Evolutionary conservation across 202 grass and related monocot species (phyloP).

Genomic region (Elaeis oleifera): DNA sequence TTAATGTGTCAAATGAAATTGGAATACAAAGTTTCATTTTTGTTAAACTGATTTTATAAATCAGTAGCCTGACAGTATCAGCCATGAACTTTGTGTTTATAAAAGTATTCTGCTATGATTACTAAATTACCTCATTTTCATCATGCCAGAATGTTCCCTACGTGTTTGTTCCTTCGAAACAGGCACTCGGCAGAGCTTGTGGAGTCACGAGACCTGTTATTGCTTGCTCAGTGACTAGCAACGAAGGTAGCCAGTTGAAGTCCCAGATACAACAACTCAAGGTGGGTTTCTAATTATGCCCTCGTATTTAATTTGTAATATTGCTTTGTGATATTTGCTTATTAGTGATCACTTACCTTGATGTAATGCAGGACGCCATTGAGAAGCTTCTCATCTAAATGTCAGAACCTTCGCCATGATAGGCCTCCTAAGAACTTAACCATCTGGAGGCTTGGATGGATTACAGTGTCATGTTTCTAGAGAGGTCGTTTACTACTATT

Average conservation of each 20-base stretch:
- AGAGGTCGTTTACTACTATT: too few species aligned
- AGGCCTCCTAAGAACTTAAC: conserved; percentile 36
- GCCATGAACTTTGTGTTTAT: too few species aligned
- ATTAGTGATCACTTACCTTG: neutral
- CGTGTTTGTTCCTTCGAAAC: conserved; percentile 12
- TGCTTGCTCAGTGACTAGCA: conserved; percentile 5
- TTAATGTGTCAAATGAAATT: too few species aligned
- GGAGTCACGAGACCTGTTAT: conserved; percentile 5
- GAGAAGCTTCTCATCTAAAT: conserved; percentile 70
- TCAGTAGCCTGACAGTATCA: too few species aligned
- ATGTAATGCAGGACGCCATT: conserved; percentile 39
- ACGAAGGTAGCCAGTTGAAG: conserved; percentile 18
- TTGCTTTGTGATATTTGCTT: too few species aligned
- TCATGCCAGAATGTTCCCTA: conserved; percentile 15
- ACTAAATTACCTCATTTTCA: neutral
- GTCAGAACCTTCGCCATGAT: conserved; percentile 49
- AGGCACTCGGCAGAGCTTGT: conserved; percentile 12
- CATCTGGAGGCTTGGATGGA: conserved; percentile 66
- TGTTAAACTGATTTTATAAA: too few species aligned
- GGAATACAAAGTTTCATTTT: too few species aligned
- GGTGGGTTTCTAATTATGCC: neutral
- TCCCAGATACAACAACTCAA: conserved; percentile 15
- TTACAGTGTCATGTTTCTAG: conserved; percentile 36
- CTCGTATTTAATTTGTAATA: too few species aligned
- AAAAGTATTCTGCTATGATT: too few species aligned